Conservation (phyloP, 2,329 filamentous ascomycete species). For the Arachnomyces sp. region DNA sequence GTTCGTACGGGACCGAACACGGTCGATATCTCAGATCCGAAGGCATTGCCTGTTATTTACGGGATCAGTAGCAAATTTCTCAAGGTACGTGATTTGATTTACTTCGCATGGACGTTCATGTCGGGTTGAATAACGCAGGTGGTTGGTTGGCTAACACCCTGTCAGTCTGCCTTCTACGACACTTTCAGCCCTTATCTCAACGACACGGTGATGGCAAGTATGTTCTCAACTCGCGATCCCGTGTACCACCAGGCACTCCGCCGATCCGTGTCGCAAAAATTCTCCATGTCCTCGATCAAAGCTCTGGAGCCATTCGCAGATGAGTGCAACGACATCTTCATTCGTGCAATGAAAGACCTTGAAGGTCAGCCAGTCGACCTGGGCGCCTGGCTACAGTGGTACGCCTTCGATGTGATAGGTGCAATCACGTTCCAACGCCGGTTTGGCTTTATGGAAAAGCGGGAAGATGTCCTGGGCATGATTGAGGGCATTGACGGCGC, state of each 20-base stretch:
- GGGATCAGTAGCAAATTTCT: too few relatives aligned
- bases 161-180: slow-evolving; percentile 5
- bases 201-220: slow-evolving; percentile 8
- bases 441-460: slow-evolving; percentile 66
- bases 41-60: slow-evolving; percentile 5
- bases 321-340: slow-evolving; percentile 3
- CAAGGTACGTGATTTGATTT: too few relatives aligned
- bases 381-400: slow-evolving; percentile 12
- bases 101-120: too few relatives aligned
- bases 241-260: slow-evolving; percentile 8
- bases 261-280: slow-evolving; percentile 9
- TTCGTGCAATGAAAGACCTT: slow-evolving; percentile 6
- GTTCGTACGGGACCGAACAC: slow-evolving; percentile 13
- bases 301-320: slow-evolving; percentile 9
- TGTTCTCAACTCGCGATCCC: slow-evolving; percentile 9
- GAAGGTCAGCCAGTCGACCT: slow-evolving; percentile 5
- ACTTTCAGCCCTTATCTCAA: too few relatives aligned
- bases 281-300: slow-evolving; percentile 9
- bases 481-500: slow-evolving; percentile 7
- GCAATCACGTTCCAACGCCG: slow-evolving; percentile 69
- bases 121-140: too few relatives aligned
- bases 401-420: slow-evolving; percentile 59
- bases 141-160: too few relatives aligned
- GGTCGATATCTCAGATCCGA: slow-evolving; percentile 8
- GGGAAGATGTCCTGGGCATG: slow-evolving; percentile 58